A percentile compares a stretch with the other conserved stretches of the same genome.
phyloP scores from a whole-genome alignment of 2,329 filamentous ascomycete species.

The Parascedosporium putredinis region DNA sequence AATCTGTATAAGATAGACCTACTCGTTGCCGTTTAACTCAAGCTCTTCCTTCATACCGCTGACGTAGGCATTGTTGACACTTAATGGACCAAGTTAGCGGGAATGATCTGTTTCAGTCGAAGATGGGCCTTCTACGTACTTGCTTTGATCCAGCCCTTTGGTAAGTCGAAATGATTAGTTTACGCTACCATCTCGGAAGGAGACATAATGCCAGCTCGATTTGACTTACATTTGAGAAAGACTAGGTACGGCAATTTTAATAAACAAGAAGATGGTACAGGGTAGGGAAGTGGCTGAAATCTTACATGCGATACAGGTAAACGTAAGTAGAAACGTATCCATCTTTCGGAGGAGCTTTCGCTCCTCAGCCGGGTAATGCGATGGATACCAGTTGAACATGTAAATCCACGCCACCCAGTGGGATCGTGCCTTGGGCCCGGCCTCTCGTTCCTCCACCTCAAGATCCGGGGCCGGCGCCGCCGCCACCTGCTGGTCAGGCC shows the following conservation, averaged over 20 bases:
- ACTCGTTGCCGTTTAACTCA: constrained; percentile 22
- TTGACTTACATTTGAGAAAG: constrained; percentile 12
- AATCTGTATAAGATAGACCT: constrained; percentile 1
- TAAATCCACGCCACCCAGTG: constrained; percentile 18
- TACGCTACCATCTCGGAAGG: no score
- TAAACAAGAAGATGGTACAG: constrained; percentile 1
- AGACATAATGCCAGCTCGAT: no score
- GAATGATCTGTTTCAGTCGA: constrained; percentile 19
- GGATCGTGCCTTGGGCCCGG: neutral
- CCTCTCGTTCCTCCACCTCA: neutral
- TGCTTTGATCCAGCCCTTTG: neutral
- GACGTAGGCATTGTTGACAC: constrained; percentile 26
- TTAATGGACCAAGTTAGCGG: constrained; percentile 20
- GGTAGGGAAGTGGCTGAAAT: neutral
- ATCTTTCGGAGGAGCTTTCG: constrained; percentile 17
- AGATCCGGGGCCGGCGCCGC: neutral
- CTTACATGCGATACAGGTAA: constrained; percentile 4
- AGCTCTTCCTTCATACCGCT: constrained; percentile 28
- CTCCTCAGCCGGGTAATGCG: constrained; percentile 20
- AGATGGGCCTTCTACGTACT: neutral
- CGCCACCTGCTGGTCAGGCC: neutral
- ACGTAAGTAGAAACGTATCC: constrained; percentile 13
- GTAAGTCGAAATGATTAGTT: no score
- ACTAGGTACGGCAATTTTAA: constrained; percentile 1
- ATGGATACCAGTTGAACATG: constrained; percentile 22